Evolutionary conservation across 164 flowering plant genomes (phyloP), one percentile per base, ranked within the genome.

Genomic region (Tetrastigma voinierianum): DNA sequence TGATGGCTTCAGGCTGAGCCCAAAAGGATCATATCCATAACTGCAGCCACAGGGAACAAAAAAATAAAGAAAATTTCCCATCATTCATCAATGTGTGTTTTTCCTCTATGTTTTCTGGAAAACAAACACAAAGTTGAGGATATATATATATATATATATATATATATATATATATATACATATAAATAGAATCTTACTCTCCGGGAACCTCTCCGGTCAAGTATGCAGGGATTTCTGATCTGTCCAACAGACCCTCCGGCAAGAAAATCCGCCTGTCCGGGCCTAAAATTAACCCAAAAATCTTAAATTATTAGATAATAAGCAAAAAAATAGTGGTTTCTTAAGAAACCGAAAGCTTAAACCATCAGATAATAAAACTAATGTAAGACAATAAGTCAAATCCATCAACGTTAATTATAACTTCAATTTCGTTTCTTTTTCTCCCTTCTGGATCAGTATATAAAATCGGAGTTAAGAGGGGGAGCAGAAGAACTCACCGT

Each of bases 1-100:
- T 46, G 88, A 97, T 10, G 99, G 99, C 68, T 89, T 90, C 96
- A 89, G 91, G 82, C 98, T 72, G 23, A 95, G 87, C 5, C 97
- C 97, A 82, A 95, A 95, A 24, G 99, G 99, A 75, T 95, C 99
- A 69, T 95, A 95, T 21, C 99, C 99, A 62, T 95, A 95, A 65
- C 99, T 95, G 89, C 80, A 83, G 43, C 2, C 17, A 64, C 12
- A 56, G 21, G n/a, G n/a, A n/a, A n/a, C n/a, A 51, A 10, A 48
- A 10, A n/a, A 48, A 32, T 32, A 4, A 32, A 7, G 6, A 32
- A 32, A 32, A 32, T 32, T 32, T 32, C 40, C 40, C 40, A 32
- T 4, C 40, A 32, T 32, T 32, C 40, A 32, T n/a, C n/a, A n/a
- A n/a, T n/a, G n/a, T n/a, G 6, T 32, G 40, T 32, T 32, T 32